Base-by-base conservation (phyloP, 2,329 filamentous ascomycete species). In the Sphaerulina vaccinii region DNA sequence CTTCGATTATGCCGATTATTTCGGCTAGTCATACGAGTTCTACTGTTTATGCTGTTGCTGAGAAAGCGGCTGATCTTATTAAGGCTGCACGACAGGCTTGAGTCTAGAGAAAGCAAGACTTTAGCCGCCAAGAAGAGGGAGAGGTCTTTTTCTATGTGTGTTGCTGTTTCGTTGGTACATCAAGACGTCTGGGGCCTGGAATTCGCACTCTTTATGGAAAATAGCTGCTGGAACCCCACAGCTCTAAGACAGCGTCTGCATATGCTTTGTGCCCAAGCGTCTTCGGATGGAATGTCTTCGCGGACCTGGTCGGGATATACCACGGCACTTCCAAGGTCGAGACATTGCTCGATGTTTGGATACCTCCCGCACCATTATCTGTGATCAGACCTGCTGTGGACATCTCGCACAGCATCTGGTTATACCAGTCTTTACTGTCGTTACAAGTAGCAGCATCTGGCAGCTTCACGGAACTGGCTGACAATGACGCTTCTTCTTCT, bases 41-140 rank as follows among this genome's bases (percentile, higher is more conserved):
- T 1, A 67, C 62, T 8, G 66, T 62, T 35, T 67, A 68, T 58
- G 64, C 65, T 6, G 57, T 70, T 41, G 68, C 64, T 18, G 68
- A 70, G 59, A 69, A 68, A 51, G 67, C 60, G 8, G 68, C 68
- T 22, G 65, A 64, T 55, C 47, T 70, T 19, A 58, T 70, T 23
- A 62, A 62, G 47, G 62, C 24, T 27, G n/a, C n/a, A n/a, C n/a
- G n/a, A n/a, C n/a, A n/a, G n/a, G n/a, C n/a, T n/a, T n/a, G n/a
- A n/a, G n/a, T n/a, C n/a, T n/a, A n/a, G n/a, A n/a, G n/a, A n/a
- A n/a, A n/a, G n/a, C n/a, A n/a, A n/a, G n/a, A n/a, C n/a, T n/a
- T n/a, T n/a, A n/a, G n/a, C n/a, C n/a, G n/a, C n/a, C n/a, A n/a
- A n/a, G n/a, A n/a, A n/a, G n/a, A n/a, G n/a, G n/a, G n/a, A n/a